Conservation (phyloP, 441 rosid species). For the Aleurites moluccanus region DNA sequence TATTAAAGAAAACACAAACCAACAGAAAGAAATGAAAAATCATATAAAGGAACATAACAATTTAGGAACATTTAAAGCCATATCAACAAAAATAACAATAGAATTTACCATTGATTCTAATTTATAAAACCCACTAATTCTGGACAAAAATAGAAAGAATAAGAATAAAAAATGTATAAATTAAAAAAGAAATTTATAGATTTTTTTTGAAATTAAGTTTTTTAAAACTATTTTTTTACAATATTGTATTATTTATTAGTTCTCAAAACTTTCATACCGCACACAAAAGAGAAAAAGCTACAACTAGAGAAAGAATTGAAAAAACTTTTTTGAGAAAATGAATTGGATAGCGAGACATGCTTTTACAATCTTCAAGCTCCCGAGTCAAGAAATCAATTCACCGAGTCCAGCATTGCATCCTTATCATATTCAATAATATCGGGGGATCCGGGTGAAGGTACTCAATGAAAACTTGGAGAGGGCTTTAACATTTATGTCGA, state of each 20-base stretch:
- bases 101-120: no score
- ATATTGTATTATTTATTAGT: no score
- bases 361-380: conserved; percentile 26
- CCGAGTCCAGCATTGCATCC: conserved; percentile 13
- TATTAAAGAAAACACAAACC: neutral
- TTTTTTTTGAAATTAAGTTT: no score
- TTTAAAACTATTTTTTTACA: no score
- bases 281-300: conserved; percentile 12
- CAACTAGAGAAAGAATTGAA: neutral
- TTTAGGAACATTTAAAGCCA: neutral
- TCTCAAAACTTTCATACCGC: neutral
- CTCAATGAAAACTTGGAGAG: conserved; percentile 58
- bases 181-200: no score
- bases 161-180: no score
- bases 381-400: conserved; percentile 29
- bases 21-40: neutral
- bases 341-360: conserved; percentile 44
- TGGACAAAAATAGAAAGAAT: no score
- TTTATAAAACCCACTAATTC: no score
- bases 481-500: conserved; percentile 64
- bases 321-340: conserved; percentile 39
- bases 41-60: neutral
- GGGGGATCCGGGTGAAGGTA: conserved; percentile 86
- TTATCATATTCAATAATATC: conserved; percentile 48
- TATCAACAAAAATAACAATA: no score